phyloP scores from a whole-genome alignment of 2,329 filamentous ascomycete genomes.

The Plenodomus lindquistii region DNA sequence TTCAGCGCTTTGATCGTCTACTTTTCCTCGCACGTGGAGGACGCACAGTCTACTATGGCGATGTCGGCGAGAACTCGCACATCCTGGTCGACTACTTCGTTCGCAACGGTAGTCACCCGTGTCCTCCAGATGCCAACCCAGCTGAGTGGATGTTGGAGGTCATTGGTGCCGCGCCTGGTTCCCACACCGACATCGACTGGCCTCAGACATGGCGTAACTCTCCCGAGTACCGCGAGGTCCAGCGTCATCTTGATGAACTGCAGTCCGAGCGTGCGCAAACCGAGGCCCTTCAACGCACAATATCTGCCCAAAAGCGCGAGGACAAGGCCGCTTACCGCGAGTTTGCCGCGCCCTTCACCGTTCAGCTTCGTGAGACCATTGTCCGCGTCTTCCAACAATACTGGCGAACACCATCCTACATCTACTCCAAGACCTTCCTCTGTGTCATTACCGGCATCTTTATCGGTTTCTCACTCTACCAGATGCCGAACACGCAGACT shows the following conservation, averaged over 20 bases:
- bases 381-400: slow-evolving; percentile 85
- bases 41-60: slow-evolving; percentile 79
- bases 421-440: slow-evolving; percentile 78
- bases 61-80: slow-evolving; percentile 72
- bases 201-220: slow-evolving; percentile 54
- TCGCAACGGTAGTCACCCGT: slow-evolving; percentile 67
- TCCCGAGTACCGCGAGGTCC: slow-evolving; percentile 50
- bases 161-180: slow-evolving; percentile 57
- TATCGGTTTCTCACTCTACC: slow-evolving; percentile 81
- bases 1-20: slow-evolving; percentile 85
- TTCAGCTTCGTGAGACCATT: slow-evolving; percentile 70
- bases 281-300: slow-evolving; percentile 39
- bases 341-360: slow-evolving; percentile 75
- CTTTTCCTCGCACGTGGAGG: slow-evolving; percentile 78
- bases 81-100: slow-evolving; percentile 76
- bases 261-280: slow-evolving; percentile 44
- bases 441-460: slow-evolving; percentile 71
- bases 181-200: slow-evolving; percentile 57
- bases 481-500: slow-evolving; percentile 70
- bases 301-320: slow-evolving; percentile 46
- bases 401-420: slow-evolving; percentile 87
- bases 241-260: slow-evolving; percentile 52
- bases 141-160: slow-evolving; percentile 77
- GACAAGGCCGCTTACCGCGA: slow-evolving; percentile 68
- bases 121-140: slow-evolving; percentile 72